phyloP scores from a whole-genome alignment of 164 flowering plant species.

The Euptelea pleiosperma region DNA sequence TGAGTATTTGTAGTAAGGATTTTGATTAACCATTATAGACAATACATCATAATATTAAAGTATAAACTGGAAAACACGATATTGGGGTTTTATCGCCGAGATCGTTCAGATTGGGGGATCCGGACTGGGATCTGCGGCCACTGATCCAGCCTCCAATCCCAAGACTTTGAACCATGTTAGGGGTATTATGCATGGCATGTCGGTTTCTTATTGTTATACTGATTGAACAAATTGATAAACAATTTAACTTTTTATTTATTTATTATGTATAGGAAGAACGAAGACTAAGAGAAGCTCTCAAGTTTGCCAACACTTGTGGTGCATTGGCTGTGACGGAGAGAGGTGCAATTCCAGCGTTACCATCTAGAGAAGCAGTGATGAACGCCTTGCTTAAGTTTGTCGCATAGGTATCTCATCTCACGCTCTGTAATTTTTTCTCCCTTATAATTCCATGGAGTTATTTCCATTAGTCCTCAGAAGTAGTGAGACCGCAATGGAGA shows the following conservation, averaged over 20 bases:
- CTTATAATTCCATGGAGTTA: no score
- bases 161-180: no score
- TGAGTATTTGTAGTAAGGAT: no score
- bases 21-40: no score
- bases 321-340: conserved; percentile 86
- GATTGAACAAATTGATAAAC: neutral
- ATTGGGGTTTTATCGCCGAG: no score
- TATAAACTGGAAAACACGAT: no score
- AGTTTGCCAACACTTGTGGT: conserved; percentile 87
- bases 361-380: conserved; percentile 57
- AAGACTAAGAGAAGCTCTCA: conserved; percentile 65
- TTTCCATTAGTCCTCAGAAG: no score
- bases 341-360: conserved; percentile 96
- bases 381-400: conserved; percentile 44
- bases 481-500: no score
- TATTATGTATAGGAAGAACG: conserved; percentile 50
- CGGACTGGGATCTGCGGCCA: no score
- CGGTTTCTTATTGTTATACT: neutral
- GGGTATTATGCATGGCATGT: neutral
- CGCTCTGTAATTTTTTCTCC: neutral
- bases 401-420: conserved; percentile 16
- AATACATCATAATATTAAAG: no score
- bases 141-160: no score
- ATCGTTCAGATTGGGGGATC: no score
- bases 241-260: neutral